Base-by-base conservation (phyloP, 768 basidiomycete genomes). In the Rhizopogon vesiculosus region DNA sequence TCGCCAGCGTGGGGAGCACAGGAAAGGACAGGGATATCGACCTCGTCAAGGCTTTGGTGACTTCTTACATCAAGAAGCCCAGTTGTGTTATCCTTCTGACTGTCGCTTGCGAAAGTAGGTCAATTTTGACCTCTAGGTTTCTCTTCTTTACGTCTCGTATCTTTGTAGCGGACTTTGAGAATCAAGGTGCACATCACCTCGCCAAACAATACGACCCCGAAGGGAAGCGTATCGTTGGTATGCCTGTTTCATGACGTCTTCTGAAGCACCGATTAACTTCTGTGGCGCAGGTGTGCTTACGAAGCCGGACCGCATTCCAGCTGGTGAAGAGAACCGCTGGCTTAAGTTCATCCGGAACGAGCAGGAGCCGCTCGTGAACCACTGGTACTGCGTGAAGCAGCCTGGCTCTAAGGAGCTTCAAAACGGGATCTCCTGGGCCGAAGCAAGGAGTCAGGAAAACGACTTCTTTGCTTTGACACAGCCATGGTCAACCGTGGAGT, bases 161-260 rank as follows among this genome's bases (percentile, higher is more conserved):
- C 31, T 55, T 45, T 38, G 0, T 85, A 91, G 90, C 87, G 51
- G 88, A 92, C 58, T 88, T 87, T 18, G 86, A 91, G 60, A 92
- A 89, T 42, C 89, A 91, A 65, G 85, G 84, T 0, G 89, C 89
- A 0, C 83, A 86, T 56, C 72, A 78, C n/a, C 70, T 91, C 0
- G 82, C 86, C 0, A 85, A 83, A 61, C 49, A 70, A 13, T 70
- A 78, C 46, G 88, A 91, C 57, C 81, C 83, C 0, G 69, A 80
- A 1, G 87, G 89, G 0, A 77, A 76, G 49, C 76, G 87, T 4
- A 91, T 88, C 0, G 85, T 91, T 15, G 88, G 89, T 87, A 57
- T 13, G 77, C 62, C 6, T 18, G 28, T 77, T 46, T 83, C 7
- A 79, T 85, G 9, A 66, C 86, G 0, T 56, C 80, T 39, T 80